Base-by-base conservation (phyloP, 1,284 basidiomycete species). In the Moesziomyces parantarcticus region DNA sequence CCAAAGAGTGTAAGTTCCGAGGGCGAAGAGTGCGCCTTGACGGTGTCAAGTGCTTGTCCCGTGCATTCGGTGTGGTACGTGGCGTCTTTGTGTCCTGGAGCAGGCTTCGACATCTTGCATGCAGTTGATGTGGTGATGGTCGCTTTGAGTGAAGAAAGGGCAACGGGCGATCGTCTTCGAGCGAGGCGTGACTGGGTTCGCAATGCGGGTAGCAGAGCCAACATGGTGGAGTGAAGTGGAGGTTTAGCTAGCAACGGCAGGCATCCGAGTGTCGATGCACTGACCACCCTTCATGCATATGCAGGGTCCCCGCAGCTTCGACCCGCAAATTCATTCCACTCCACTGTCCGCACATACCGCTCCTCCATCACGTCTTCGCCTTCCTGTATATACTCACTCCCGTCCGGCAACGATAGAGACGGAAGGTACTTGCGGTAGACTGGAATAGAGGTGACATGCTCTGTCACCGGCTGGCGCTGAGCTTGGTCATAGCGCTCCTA, bases 31-130 rank as follows among this genome's bases (percentile, higher is more conserved):
- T 86, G 80, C 86, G 89, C 66, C 83, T 81, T 32, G 82, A 89
- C 90, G 0, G 87, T 88, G 70, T 87, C 79, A 3, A 86, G 86
- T 2, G 90, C 90, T 7, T 75, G 78, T 1, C 88, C 89, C 2
- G 90, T 90, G 72, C 88, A 88, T 68, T 87, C 58, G 47, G 68
- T 71, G 45, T 71, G 68, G 25, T 71, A 71, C 16, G 56, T 59
- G n/a, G 68, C 68, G 34, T 71, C 68, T 22, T 71, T 66, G 68
- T 71, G 68, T 29, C 68, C 68, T 47, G 68, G 55, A 9, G 68
- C 68, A n/a, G 58, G 58, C 29, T 71, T 71, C 34, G 68, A 62
- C 68, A 71, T 71, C 3, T 43, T 58, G 64, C 13, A 47, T 4
- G 14, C 32, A 6, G 58, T 14, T 43, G 22, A n/a, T 5, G 32